phyloP scores from a whole-genome alignment of 2,329 filamentous ascomycete species.

The Rhynchosporium secalis region DNA sequence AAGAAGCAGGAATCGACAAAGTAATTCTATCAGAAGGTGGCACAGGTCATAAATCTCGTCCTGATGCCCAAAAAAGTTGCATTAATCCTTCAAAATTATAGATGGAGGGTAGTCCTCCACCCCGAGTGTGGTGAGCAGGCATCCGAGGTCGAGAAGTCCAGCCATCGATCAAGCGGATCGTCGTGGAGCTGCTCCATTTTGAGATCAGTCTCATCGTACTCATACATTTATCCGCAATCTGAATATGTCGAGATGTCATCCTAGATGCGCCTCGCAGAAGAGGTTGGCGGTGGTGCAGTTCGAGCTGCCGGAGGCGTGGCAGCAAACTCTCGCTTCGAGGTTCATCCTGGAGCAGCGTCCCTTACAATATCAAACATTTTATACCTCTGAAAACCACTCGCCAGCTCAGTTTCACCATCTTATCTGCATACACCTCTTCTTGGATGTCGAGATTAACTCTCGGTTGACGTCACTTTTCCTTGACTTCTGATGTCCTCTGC shows the following conservation, averaged over 20 bases:
- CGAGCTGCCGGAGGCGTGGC: constrained; percentile 10
- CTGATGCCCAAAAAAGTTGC: neutral
- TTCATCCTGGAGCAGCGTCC: constrained; percentile 20
- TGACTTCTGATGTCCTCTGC: constrained; percentile 1
- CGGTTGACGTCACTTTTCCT: constrained; percentile 17
- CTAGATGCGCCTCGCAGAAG: constrained; percentile 11
- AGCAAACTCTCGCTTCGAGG: constrained; percentile 23
- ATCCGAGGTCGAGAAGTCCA: constrained; percentile 4
- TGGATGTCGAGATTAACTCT: constrained; percentile 11
- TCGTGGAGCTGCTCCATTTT: neutral
- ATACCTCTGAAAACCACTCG: constrained; percentile 12
- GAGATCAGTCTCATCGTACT: neutral
- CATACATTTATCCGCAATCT: neutral
- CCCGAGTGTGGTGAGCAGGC: neutral
- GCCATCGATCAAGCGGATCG: neutral
- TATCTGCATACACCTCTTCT: constrained; percentile 19
- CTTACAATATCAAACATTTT: constrained; percentile 11
- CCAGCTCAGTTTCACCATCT: constrained; percentile 19
- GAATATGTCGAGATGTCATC: constrained; percentile 11
- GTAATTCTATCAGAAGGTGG: neutral
- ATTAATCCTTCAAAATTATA: constrained; percentile 8
- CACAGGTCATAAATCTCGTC: neutral
- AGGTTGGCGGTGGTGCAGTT: constrained; percentile 12
- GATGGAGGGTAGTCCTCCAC: constrained; percentile 5
- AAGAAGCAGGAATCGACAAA: neutral